A percentile compares a stretch with the other conserved stretches of the same genome.
Conservation (phyloP, 352 stramenopile species). For the Plasmopara muralis region DNA sequence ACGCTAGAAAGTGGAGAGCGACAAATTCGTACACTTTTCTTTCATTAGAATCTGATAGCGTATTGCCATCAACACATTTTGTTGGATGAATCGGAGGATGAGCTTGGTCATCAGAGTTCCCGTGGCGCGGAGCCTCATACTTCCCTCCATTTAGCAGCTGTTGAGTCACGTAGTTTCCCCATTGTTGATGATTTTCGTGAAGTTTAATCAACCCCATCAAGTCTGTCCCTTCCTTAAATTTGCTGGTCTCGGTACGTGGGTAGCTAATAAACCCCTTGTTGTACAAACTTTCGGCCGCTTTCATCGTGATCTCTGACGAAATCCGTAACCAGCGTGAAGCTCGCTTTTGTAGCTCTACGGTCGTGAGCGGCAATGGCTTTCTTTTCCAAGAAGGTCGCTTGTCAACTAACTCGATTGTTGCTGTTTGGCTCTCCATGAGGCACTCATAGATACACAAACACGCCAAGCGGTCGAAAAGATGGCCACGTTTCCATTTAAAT, state of each 20-base stretch:
- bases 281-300: slow-evolving; percentile 94
- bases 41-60: slow-evolving; percentile 78
- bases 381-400: slow-evolving; percentile 88
- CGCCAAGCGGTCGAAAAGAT: slow-evolving; percentile 93
- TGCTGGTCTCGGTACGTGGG: slow-evolving; percentile 98
- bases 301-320: slow-evolving; percentile 95
- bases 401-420: slow-evolving; percentile 58
- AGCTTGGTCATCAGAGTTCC: slow-evolving; percentile 93
- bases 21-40: slow-evolving; percentile 97
- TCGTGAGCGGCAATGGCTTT: slow-evolving; percentile 96
- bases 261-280: slow-evolving; percentile 98
- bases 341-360: slow-evolving; percentile 98
- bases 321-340: slow-evolving; percentile 94
- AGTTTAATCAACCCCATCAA: slow-evolving; percentile 70
- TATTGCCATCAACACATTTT: slow-evolving; percentile 83
- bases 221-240: slow-evolving; percentile 93
- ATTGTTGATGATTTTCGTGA: slow-evolving; percentile 66
- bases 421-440: slow-evolving; percentile 56
- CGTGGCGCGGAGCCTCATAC: slow-evolving; percentile 83
- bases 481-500: slow-evolving; percentile 94
- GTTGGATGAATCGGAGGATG: slow-evolving; percentile 99
- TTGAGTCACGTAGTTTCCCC: slow-evolving; percentile 68
- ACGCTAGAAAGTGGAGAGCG: slow-evolving; percentile 97
- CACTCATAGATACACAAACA: slow-evolving; percentile 90
- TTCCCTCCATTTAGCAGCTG: slow-evolving; percentile 53